Base-by-base conservation (phyloP, 371 early-diverging fungal genomes). In the Actinomucor elegans region DNA sequence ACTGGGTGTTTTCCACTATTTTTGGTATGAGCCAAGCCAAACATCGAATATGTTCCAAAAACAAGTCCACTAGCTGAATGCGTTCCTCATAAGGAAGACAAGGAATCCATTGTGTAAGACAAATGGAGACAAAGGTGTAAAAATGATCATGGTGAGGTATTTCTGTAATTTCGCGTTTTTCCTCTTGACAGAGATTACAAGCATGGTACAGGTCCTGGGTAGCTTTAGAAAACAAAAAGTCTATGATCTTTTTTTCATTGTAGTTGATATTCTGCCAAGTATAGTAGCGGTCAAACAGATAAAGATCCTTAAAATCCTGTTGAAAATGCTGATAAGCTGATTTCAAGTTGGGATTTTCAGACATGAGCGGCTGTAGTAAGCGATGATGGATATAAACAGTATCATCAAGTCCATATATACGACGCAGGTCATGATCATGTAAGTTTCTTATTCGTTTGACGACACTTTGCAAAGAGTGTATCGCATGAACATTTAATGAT, bases 321-420 rank as follows among this genome's bases (percentile, higher is more conserved):
- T 60, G 26, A 3, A 55, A 33, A 20, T 55, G 37, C 11, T 5
- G 17, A 21, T 55, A 60, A 6, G 21, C 43, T n/a, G 17, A 33
- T 24, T 55, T 47, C 10, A 27, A n/a, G 9, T 61, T 47, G 9
- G 46, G 46, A 17, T 8, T 37, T 4, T 15, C 23, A 2, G 56
- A 50, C 0, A 56, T 17, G 7, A 57, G n/a, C 1, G 62, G 52
- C 3, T 20, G n/a, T 7, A 57, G 14, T 5, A 56, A 28, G n/a
- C 15, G 35, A 31, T 56, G 56, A n/a, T 57, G 57, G 15, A 56
- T 26, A 37, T 61, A 61, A 4, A 56, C 52, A 12, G 52, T 51
- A 24, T 61, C 24, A 3, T 27, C 21, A 18, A 49, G 21, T 3
- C 54, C 38, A n/a, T 21, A 15, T 1, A 48, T 29, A 17, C 49